These are phyloP conservation scores for Annulohypoxylon stygium DNA, from an alignment of 495 filamentous ascomycete species.

Conservation along the genomic window DNA sequence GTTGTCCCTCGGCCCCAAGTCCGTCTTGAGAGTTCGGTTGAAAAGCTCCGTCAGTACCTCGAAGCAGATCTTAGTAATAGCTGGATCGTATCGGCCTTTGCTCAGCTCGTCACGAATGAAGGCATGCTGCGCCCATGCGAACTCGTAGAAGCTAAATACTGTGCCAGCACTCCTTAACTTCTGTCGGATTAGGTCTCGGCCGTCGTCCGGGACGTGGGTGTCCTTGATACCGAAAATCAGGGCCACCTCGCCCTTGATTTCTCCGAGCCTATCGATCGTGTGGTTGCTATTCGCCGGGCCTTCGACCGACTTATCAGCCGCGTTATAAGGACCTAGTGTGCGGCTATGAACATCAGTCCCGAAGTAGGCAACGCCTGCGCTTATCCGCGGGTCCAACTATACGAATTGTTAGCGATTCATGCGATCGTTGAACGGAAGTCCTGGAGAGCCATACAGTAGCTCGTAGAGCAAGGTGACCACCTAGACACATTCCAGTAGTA, in stretches of 20 bases:
- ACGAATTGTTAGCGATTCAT: slow-evolving; percentile 8
- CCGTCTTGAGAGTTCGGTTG: slow-evolving; percentile 78
- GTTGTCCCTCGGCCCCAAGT: slow-evolving; percentile 71
- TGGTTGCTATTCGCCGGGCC: slow-evolving; percentile 53
- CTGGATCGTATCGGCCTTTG: slow-evolving; percentile 93
- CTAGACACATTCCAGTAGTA: slow-evolving; percentile 94
- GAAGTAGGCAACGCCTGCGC: slow-evolving; percentile 87
- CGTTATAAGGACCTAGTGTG: slow-evolving; percentile 71
- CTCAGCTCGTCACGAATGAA: slow-evolving; percentile 97
- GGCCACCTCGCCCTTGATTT: slow-evolving; percentile 83
- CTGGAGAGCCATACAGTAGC: slow-evolving; percentile 65
- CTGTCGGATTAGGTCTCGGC: slow-evolving; percentile 86
- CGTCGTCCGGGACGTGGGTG: slow-evolving; percentile 87
- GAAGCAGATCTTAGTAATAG: slow-evolving; percentile 88
- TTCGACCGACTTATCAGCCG: slow-evolving; percentile 50
- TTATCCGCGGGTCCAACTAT: slow-evolving; percentile 77
- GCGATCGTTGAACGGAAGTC: neutral
- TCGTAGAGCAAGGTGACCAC: slow-evolving; percentile 89
- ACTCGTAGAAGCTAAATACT: slow-evolving; percentile 86
- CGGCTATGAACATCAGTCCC: slow-evolving; percentile 89
- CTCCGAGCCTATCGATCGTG: slow-evolving; percentile 64
- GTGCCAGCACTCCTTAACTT: slow-evolving; percentile 82
- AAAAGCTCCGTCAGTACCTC: slow-evolving; percentile 92
- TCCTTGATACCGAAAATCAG: slow-evolving; percentile 92
- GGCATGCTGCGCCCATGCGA: slow-evolving; percentile 92